A percentile compares a stretch with the other conserved stretches of the same genome.
These are phyloP conservation scores for Kandelia obovata DNA, from an alignment of 345 rosid species.

Conservation along the genomic window DNA sequence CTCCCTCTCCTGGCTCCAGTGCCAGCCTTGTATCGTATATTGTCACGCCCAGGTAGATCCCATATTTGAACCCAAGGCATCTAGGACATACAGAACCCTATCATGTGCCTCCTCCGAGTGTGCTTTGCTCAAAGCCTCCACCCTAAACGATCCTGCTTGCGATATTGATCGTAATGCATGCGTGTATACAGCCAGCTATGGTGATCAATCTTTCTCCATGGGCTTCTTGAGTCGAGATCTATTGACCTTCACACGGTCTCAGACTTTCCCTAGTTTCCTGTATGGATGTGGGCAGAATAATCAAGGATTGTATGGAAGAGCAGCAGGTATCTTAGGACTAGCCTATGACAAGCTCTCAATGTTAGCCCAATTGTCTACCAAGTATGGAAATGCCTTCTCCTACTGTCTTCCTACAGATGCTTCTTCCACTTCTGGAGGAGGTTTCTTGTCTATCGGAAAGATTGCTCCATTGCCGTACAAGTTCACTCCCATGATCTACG, in stretches of 20 bases:
- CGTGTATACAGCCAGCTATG: conserved; percentile 41
- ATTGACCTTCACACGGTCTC: conserved; percentile 26
- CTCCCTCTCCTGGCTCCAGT: conserved; percentile 53
- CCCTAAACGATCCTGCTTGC: conserved; percentile 37
- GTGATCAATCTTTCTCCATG: conserved; percentile 37
- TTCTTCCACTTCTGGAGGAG: conserved; percentile 22
- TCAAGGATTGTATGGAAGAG: conserved; percentile 38
- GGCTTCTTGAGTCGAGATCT: conserved; percentile 43
- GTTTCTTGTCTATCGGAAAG: conserved; percentile 36
- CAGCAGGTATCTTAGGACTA: conserved; percentile 44
- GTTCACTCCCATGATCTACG: conserved; percentile 39
- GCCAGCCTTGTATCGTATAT: conserved; percentile 34
- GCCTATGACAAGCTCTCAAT: conserved; percentile 42
- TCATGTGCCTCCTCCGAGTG: conserved; percentile 30
- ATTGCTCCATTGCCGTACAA: conserved; percentile 26
- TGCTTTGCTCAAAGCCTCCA: conserved; percentile 33
- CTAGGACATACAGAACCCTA: conserved; percentile 30
- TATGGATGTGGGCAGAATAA: conserved; percentile 57
- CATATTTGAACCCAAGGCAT: conserved; percentile 35
- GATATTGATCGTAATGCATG: conserved; percentile 14
- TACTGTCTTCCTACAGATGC: conserved; percentile 44
- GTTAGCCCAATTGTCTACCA: conserved; percentile 31
- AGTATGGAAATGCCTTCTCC: conserved; percentile 34
- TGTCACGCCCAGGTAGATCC: conserved; percentile 46
- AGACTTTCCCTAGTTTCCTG: conserved; percentile 24